Evolutionary conservation across 768 basidiomycete species (phyloP).

Genomic region (Panaeolus cyanescens): DNA sequence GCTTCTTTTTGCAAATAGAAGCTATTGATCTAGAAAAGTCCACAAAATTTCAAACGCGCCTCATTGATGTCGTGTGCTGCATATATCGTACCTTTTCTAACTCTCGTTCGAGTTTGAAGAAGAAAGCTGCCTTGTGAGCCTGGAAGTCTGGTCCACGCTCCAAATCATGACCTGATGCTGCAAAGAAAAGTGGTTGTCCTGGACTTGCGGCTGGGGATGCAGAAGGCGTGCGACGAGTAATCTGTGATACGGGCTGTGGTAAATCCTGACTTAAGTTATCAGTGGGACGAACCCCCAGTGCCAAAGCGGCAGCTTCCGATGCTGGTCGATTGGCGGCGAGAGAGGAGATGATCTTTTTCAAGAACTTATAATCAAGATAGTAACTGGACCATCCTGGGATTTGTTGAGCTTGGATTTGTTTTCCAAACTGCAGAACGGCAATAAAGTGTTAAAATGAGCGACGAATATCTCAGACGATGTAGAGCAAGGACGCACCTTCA

Average conservation of each 20-base stretch:
- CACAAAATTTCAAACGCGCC: constrained; percentile 10
- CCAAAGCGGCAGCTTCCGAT: constrained; percentile 86
- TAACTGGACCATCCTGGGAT: constrained; percentile 95
- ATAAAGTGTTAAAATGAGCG: constrained; percentile 11
- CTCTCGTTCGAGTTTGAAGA: constrained; percentile 97
- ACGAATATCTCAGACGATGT: not conserved
- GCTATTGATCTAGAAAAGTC: constrained; percentile 78
- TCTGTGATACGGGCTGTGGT: constrained; percentile 32
- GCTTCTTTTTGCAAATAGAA: constrained; percentile 99
- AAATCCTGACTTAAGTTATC: constrained; percentile 31
- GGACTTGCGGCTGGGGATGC: constrained; percentile 41
- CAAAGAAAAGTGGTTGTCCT: constrained; percentile 58
- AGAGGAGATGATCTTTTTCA: constrained; percentile 98
- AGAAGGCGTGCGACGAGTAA: constrained; percentile 31
- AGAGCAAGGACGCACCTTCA: constrained; percentile 33
- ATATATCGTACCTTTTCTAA: constrained; percentile 78
- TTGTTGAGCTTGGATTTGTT: constrained; percentile 94
- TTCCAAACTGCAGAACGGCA: constrained; percentile 78
- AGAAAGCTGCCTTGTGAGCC: constrained; percentile 96
- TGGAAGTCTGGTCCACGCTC: constrained; percentile 85
- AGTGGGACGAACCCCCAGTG: constrained; percentile 76
- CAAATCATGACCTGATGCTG: constrained; percentile 62
- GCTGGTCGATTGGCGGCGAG: constrained; percentile 87
- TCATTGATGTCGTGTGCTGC: not conserved
- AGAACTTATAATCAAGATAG: constrained; percentile 98